Evolutionary conservation across 495 filamentous ascomycete genomes (phyloP).

Genomic region (Annulohypoxylon moriforme): DNA sequence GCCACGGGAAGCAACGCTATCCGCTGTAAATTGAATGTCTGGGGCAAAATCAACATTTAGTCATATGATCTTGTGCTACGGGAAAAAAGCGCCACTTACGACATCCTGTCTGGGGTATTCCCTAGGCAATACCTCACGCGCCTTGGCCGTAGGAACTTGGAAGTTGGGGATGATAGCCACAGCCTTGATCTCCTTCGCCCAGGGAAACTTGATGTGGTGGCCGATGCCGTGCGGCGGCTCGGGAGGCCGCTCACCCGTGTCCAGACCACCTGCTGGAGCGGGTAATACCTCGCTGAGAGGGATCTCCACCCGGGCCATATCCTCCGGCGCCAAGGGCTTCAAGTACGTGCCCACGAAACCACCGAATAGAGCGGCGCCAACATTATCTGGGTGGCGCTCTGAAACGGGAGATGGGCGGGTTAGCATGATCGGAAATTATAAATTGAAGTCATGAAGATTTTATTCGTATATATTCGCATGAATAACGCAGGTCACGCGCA

Average conservation of each 20-base stretch:
- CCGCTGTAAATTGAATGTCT: constrained; percentile 94
- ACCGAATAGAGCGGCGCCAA: constrained; percentile 92
- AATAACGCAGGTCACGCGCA: background rate
- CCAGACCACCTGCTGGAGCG: constrained; percentile 83
- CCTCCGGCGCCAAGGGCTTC: constrained; percentile 86
- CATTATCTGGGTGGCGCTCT: constrained; percentile 97
- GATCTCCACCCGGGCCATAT: constrained; percentile 88
- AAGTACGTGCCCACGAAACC: constrained; percentile 98
- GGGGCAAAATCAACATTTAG: constrained; percentile 5
- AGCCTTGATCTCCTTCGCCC: constrained; percentile 93
- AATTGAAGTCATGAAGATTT: background rate
- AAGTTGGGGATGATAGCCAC: constrained; percentile 95
- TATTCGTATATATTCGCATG: no score
- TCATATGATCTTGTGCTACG: background rate
- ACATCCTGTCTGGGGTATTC: constrained; percentile 81
- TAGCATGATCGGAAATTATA: constrained; percentile 19
- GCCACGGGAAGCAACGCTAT: constrained; percentile 88
- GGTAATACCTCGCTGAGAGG: constrained; percentile 95
- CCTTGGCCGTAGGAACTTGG: constrained; percentile 88
- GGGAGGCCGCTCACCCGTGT: constrained; percentile 85
- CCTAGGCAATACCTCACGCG: constrained; percentile 82
- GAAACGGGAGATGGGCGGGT: constrained; percentile 13
- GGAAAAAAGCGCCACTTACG: constrained; percentile 58
- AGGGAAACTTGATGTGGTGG: constrained; percentile 90
- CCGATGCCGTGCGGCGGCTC: constrained; percentile 91